Evolutionary conservation across 2,329 filamentous ascomycete genomes (phyloP).

Genomic region (Aspergillus sp.): DNA sequence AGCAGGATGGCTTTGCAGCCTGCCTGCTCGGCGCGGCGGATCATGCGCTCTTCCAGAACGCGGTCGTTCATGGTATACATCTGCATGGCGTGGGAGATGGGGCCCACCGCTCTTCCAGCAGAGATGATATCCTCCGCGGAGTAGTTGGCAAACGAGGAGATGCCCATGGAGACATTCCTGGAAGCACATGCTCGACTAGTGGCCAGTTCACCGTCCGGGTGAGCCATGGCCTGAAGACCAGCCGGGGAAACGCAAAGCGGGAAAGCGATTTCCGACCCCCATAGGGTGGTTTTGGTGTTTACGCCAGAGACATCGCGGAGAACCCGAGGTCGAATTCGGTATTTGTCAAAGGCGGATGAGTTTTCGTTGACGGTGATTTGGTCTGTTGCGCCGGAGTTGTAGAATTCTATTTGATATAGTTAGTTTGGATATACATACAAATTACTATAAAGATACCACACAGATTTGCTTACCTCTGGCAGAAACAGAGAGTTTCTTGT

Average conservation of each 20-base stretch:
- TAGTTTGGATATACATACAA: too few relatives aligned
- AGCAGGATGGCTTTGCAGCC: conserved; percentile 48
- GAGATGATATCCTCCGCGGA: conserved; percentile 43
- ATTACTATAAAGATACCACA: too few relatives aligned
- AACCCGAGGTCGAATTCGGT: conserved; percentile 44
- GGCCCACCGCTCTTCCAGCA: conserved; percentile 15
- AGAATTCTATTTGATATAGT: conserved; percentile 41
- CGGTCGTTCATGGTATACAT: conserved; percentile 20
- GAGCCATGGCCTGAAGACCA: conserved; percentile 50
- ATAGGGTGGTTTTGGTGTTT: conserved; percentile 38
- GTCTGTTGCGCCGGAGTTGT: conserved; percentile 49
- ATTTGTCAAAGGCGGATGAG: conserved; percentile 46
- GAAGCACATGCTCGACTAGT: conserved; percentile 45
- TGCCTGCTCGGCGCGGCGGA: conserved; percentile 26
- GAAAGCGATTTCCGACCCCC: conserved; percentile 39
- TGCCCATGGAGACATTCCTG: conserved; percentile 42
- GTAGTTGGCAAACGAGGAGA: conserved; percentile 45
- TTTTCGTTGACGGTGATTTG: conserved; percentile 45
- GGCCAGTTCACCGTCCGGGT: conserved; percentile 49
- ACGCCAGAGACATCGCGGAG: conserved; percentile 40
- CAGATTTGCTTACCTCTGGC: too few relatives aligned
- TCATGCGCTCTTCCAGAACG: conserved; percentile 19
- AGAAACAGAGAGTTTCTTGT: too few relatives aligned
- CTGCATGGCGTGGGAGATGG: conserved; percentile 19
- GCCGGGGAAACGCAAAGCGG: conserved; percentile 52